Base-by-base conservation (phyloP, 768 basidiomycete genomes). In the Rhodotorula toruloides region DNA sequence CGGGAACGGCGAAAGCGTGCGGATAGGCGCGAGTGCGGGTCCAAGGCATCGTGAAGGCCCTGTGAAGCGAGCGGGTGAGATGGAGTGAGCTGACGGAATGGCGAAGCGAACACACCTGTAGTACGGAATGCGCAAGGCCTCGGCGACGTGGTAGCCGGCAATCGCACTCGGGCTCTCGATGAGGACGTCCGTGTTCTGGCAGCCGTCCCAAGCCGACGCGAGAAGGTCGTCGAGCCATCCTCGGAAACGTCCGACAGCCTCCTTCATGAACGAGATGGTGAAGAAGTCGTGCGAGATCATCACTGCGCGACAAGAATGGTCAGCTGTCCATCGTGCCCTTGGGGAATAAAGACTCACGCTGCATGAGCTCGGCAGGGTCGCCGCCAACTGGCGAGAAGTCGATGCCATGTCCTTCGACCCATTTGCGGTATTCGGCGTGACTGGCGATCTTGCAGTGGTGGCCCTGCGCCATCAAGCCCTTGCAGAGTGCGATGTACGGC, bases 251-350 rank as follows among this genome's bases (percentile, higher is more conserved):
- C 49, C 66, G 43, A 98, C 76, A 17, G 86, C 87, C 76, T 99
- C 96, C 77, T 87, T 92, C 77, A 97, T 79, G 79, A 98, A 98
- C 0, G 91, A 85, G 43, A 98, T 87, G 0, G 94, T 96, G 76
- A 97, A 99, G 63, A 87, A 96, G 67, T 96, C 96, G 78, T 99
- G 97, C 78, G 97, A 94, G 40, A 98, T 87, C 77, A 93, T 98
- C 70, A 99, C 91, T 66, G 54, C n/a, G 7, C 10, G 40, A 27
- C 44, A 47, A 54, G n/a, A 25, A 31, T 22, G 3, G 7, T 2
- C 12, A 25, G 42, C 14, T 1, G 42, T 7, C 2, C 16, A 16
- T 7, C 29, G 43, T 17, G 13, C 13, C 3, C 1, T 1, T 0
- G 27, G 16, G 21, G 42, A 5, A 8, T 19, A 17, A 49, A n/a